Base-by-base conservation (phyloP, 208 protist genomes). In the Acanthamoeba lenticulata region DNA sequence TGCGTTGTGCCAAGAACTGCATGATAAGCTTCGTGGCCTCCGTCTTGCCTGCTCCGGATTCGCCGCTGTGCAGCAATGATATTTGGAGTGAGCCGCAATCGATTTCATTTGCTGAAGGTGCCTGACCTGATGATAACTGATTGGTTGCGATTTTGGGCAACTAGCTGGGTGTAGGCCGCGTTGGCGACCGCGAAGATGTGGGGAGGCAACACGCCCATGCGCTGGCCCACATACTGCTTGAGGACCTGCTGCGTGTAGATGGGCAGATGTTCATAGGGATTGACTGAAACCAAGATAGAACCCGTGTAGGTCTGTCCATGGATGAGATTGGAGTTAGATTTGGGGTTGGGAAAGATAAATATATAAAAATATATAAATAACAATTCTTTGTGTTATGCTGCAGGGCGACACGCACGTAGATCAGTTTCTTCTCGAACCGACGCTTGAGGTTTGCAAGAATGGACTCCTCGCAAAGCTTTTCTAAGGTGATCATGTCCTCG, bases 11-110 rank as follows among this genome's bases (percentile, higher is more conserved):
- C 11, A 98, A 57, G 83, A 97, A 98, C 91, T 97, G 96, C 40
- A 98, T 96, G 34, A 97, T 95, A 1, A 96, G 94, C 95, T 98
- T 98, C 19, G 97, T 97, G 32, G 95, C 95, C 77, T 98, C 97
- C 34, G 97, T 98, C 86, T 97, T 97, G 85, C 96, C 96, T 5
- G 96, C 96, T 74, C 96, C 96, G 55, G 96, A 97, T 67, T 97
- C 96, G 77, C 96, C 96, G 72, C 94, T 95, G 67, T 27, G 15
- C 27, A 27, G 6, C 0, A 3, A 36, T 67, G 47, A 15, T 4
- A 15, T 19, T 67, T 36, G 4, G 36, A n/a, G n/a, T n/a, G n/a
- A n/a, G n/a, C n/a, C n/a, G n/a, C n/a, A 62, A 42, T 89, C 13
- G 47, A 89, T 42, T 19, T 47, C 42, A 34, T 55, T 4, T 36